These are phyloP conservation scores for Naganishia sp. DNA, from an alignment of 1,284 basidiomycete genomes.

Conservation along the genomic window DNA sequence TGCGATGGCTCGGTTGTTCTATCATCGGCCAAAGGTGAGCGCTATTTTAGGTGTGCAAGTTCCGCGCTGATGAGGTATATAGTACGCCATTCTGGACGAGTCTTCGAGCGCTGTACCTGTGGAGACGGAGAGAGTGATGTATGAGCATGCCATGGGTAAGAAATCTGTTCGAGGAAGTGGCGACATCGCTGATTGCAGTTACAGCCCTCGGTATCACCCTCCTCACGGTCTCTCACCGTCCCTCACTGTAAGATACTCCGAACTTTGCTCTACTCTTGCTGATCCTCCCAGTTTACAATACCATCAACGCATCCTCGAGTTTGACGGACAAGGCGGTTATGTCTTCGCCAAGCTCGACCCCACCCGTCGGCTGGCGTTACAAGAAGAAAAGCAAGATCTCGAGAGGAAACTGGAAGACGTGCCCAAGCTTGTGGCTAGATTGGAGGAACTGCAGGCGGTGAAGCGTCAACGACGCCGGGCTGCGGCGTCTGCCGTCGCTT, in stretches of 20 bases:
- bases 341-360: constrained; percentile 83
- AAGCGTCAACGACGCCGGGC: constrained; percentile 44
- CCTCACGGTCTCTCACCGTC: constrained; percentile 86
- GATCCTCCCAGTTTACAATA: constrained; percentile 64
- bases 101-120: constrained; percentile 91
- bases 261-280: not conserved
- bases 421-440: constrained; percentile 76
- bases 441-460: constrained; percentile 67
- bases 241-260: constrained; percentile 67
- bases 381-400: constrained; percentile 87
- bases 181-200: not conserved
- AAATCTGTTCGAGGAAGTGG: not conserved
- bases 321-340: constrained; percentile 63
- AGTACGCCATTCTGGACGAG: constrained; percentile 97
- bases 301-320: constrained; percentile 87
- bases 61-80: constrained; percentile 2
- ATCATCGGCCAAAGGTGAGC: constrained; percentile 83
- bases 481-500: not conserved
- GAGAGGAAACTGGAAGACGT: constrained; percentile 78
- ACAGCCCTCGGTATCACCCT: constrained; percentile 76
- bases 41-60: too few relatives aligned
- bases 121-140: constrained; percentile 92
- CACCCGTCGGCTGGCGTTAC: constrained; percentile 83
- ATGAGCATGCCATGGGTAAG: constrained; percentile 78
- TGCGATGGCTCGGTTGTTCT: constrained; percentile 95